Percentiles rank a stretch among this genome's conserved stretches.
Conservation (phyloP, 352 stramenopile genomes). For the Phytophthora rubi region DNA sequence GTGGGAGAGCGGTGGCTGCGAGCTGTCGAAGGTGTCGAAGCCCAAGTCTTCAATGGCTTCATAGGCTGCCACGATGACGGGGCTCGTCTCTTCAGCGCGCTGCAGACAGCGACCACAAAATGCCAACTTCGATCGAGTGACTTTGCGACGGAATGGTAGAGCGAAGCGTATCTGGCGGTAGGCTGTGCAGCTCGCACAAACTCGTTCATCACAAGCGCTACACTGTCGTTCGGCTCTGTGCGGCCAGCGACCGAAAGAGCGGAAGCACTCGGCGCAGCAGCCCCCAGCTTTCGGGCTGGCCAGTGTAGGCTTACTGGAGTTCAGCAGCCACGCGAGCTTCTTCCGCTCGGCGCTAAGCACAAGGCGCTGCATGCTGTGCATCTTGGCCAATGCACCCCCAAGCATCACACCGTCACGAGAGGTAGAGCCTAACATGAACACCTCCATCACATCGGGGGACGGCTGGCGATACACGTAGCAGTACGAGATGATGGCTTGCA, state of each 20-base stretch:
- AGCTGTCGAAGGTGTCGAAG: slow-evolving; percentile 30
- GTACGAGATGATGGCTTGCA: slow-evolving; percentile 40
- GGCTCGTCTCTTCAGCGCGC: slow-evolving; percentile 37
- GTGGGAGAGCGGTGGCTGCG: slow-evolving; percentile 13
- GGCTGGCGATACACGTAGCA: slow-evolving; percentile 48
- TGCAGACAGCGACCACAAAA: slow-evolving; percentile 44
- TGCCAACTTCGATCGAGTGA: slow-evolving; percentile 29
- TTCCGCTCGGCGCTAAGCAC: slow-evolving; percentile 33
- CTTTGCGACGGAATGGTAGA: slow-evolving; percentile 33
- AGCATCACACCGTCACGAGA: slow-evolving; percentile 36
- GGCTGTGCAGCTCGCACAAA: slow-evolving; percentile 31
- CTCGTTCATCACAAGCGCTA: slow-evolving; percentile 40
- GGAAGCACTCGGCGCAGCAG: slow-evolving; percentile 42
- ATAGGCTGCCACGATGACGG: slow-evolving; percentile 32
- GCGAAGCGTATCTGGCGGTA: slow-evolving; percentile 42
- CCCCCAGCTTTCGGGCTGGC: slow-evolving; percentile 23
- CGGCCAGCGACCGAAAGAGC: slow-evolving; percentile 33
- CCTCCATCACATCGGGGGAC: slow-evolving; percentile 31
- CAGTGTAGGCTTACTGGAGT: slow-evolving; percentile 36
- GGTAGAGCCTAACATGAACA: slow-evolving; percentile 42
- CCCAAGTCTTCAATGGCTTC: slow-evolving; percentile 35
- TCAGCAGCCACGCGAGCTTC: slow-evolving; percentile 47
- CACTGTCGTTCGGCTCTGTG: slow-evolving; percentile 37
- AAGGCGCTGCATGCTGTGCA: slow-evolving; percentile 38
- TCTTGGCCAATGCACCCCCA: slow-evolving; percentile 34